These are phyloP conservation scores for Arabis hirsuta DNA, from an alignment of 345 rosid species.

Conservation along the genomic window DNA sequence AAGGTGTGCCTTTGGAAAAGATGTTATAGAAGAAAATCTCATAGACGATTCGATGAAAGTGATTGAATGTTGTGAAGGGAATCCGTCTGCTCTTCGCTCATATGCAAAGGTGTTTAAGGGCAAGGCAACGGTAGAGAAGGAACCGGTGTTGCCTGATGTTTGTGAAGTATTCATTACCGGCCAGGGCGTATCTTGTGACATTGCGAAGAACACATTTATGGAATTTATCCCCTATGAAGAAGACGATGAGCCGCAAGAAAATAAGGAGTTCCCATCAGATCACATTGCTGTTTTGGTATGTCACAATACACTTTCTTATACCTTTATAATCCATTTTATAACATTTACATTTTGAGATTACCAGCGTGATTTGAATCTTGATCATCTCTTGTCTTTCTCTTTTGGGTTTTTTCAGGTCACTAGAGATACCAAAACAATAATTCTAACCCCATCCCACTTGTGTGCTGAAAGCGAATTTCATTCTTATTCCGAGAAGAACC, in stretches of 20 bases:
- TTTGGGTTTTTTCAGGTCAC: neutral
- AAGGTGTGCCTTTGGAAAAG: constrained; percentile 12
- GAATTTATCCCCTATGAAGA: neutral
- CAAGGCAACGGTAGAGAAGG: neutral
- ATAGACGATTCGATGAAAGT: neutral
- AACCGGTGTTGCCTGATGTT: neutral
- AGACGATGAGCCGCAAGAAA: constrained; percentile 8
- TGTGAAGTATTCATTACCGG: neutral
- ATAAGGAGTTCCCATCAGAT: constrained; percentile 15
- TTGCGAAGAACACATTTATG: neutral
- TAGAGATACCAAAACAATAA: neutral
- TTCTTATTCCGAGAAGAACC: no score
- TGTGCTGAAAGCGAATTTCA: no score
- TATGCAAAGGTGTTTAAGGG: neutral
- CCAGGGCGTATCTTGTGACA: neutral
- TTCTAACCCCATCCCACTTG: no score
- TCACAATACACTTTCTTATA: neutral
- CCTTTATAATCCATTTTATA: neutral
- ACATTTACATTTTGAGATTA: no score
- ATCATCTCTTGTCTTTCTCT: neutral
- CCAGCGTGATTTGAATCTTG: neutral
- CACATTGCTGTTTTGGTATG: constrained; percentile 5
- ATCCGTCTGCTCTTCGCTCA: constrained; percentile 33
- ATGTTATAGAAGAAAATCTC: neutral
- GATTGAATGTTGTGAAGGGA: neutral